Conservation (phyloP, 2,329 filamentous ascomycete species). For the Hypoxylon sp. region DNA sequence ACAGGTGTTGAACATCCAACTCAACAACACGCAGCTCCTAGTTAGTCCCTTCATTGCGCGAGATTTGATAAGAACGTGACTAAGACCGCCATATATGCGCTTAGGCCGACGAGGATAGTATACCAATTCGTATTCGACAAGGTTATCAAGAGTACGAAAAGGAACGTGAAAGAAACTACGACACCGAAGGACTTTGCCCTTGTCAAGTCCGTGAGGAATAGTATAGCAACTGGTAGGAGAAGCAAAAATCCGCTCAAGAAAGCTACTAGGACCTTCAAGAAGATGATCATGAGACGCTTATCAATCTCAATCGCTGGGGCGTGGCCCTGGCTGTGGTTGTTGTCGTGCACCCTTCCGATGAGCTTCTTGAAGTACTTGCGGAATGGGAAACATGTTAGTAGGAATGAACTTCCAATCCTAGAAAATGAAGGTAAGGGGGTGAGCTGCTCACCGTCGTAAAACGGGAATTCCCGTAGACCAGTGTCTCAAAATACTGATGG, state of each 20-base stretch:
- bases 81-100: slow-evolving; percentile 31
- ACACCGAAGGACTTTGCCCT: slow-evolving; percentile 6
- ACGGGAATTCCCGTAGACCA: slow-evolving; percentile 6
- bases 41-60: slow-evolving; percentile 5
- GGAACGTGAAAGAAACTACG: slow-evolving; percentile 18
- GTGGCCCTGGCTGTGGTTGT: slow-evolving; percentile 7
- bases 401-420: too few relatives aligned
- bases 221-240: slow-evolving; percentile 29
- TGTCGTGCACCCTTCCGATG: slow-evolving; percentile 5
- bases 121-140: slow-evolving; percentile 19
- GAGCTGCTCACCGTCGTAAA: slow-evolving; percentile 13
- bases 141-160: slow-evolving; percentile 21
- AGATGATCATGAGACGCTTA: not conserved
- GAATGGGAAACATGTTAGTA: slow-evolving; percentile 8
- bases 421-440: not conserved
- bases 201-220: slow-evolving; percentile 21
- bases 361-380: slow-evolving; percentile 23
- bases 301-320: slow-evolving; percentile 17
- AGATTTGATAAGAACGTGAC: slow-evolving; percentile 33
- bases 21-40: not conserved
- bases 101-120: slow-evolving; percentile 28
- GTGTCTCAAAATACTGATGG: slow-evolving; percentile 25
- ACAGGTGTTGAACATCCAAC: not conserved
- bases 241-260: slow-evolving; percentile 20
- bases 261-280: slow-evolving; percentile 15